Evolutionary conservation across 1,284 basidiomycete genomes (phyloP).

Genomic region (Tausonia pullulans): DNA sequence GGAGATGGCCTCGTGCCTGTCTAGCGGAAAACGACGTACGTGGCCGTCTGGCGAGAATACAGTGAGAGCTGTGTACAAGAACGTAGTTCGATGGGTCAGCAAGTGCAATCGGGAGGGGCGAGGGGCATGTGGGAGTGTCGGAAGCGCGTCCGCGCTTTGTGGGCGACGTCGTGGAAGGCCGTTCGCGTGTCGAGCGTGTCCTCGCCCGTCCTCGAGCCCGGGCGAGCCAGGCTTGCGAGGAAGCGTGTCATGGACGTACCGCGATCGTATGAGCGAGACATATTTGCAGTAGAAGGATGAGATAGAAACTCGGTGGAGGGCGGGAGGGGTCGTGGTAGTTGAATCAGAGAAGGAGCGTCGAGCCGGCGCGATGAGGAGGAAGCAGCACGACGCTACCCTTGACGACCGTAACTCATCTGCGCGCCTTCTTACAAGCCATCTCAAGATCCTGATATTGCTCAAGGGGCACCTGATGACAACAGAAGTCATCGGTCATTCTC

Average conservation of each 20-base stretch:
- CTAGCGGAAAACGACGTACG: conserved; percentile 33
- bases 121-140: neutral
- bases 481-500: too few relatives aligned
- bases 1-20: neutral
- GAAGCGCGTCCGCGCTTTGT: neutral
- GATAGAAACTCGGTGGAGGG: neutral
- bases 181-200: neutral
- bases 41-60: conserved; percentile 92
- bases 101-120: neutral
- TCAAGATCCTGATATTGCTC: too few relatives aligned
- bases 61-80: conserved; percentile 45
- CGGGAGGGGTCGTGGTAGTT: neutral
- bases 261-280: conserved; percentile 38
- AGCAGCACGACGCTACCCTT: too few relatives aligned
- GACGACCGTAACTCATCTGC: too few relatives aligned
- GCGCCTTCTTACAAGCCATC: too few relatives aligned
- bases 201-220: neutral
- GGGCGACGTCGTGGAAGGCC: neutral
- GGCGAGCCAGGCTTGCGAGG: neutral
- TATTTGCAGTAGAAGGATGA: conserved; percentile 11
- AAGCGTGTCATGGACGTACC: conserved; percentile 23
- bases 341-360: neutral
- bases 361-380: too few relatives aligned
- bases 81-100: neutral
- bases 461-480: too few relatives aligned